Evolutionary conservation across 208 protist species (phyloP), one percentile per base, ranked within the genome.

Genomic region (Trypanosoma rangeli): DNA sequence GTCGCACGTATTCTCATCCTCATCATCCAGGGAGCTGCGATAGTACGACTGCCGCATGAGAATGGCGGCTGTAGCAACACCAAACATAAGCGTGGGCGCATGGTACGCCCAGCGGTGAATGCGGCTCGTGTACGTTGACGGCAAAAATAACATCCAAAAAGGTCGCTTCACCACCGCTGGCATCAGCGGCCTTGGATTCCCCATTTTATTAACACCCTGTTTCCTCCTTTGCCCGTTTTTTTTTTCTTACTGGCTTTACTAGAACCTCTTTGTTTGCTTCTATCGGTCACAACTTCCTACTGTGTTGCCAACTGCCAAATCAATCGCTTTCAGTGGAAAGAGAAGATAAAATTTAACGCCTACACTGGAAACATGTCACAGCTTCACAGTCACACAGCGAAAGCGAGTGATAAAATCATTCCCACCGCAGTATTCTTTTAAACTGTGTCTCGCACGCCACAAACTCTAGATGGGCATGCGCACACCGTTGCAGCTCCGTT

Each of bases 11-110:
- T 79, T 77, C 24, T 63, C 69, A 20, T 87, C 89, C 70, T 97
- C 93, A 61, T 95, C 89, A 15, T 83, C 73, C 15, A 97, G 83
- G 49, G 84, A 88, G 16, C 73, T 64, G 65, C 93, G 82, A 70
- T 96, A 97, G 82, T 93, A 66, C 8, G 88, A 94, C 80, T 96
- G 90, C 75, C 92, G 90, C 52, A 81, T 76, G 1, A 95, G 48
- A 56, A 97, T 89, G 15, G 93, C 90, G 16, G 70, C 74, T 5
- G 84, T 79, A 1, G 87, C 74, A 1, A 92, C 79, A 42, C 80
- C 59, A 65, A 96, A 95, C 74, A 96, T 79, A 26, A 90, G 68
- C 33, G 80, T 71, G 0, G 89, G 89, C 0, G 92, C 85, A 59
- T 92, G 68, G 74, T 86, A 92, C 0, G 82, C 78, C 10, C 88